Base-by-base conservation (phyloP, 352 stramenopile species). In the Phytophthora cryptogea region DNA sequence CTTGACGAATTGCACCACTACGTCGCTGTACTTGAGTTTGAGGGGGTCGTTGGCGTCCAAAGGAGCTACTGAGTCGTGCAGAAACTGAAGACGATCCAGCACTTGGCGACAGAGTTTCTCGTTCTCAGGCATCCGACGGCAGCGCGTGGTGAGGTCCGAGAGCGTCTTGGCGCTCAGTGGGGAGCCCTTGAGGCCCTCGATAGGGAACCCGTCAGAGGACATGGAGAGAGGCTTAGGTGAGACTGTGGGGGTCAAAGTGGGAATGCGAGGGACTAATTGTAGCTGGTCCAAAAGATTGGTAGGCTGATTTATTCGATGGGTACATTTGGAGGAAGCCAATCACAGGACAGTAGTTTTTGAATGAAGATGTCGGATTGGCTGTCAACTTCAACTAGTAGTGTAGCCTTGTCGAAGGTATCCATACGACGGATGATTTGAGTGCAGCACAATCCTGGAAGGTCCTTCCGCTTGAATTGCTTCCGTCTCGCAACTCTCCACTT, bases 31-130 rank as follows among this genome's bases (percentile, higher is more conserved):
- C 32, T 60, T 50, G 14, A 14, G 54, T 3, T 55, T 45, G 54
- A 88, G 68, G 2, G 90, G 54, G 48, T 87, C 89, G 8, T 50
- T 30, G 4, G 84, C 48, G 2, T 77, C 82, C 9, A 62, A 20
- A 33, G 53, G 17, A 0, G 43, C 35, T 23, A 68, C 54, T 0
- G 2, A 27, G 5, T 54, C 35, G 41, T 69, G 61, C 4, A 69
- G 54, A 13, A 48, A 31, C n/a, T 60, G 10, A 3, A 69, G 54
- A 7, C 47, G 61, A 2, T 48, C 20, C 9, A 51, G 14, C 10
- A 69, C 47, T 1, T 20, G 20, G 1, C 10, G 4, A 6, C 14
- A 45, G 7, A 60, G 47, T 2, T 39, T 4, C 30, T 59, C 48
- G n/a, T 26, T 51, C 61, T 69, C 61, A 1, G 54, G 54, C 47